Conservation (phyloP, 2,329 filamentous ascomycete species). For the Acrodontium crateriforme region DNA sequence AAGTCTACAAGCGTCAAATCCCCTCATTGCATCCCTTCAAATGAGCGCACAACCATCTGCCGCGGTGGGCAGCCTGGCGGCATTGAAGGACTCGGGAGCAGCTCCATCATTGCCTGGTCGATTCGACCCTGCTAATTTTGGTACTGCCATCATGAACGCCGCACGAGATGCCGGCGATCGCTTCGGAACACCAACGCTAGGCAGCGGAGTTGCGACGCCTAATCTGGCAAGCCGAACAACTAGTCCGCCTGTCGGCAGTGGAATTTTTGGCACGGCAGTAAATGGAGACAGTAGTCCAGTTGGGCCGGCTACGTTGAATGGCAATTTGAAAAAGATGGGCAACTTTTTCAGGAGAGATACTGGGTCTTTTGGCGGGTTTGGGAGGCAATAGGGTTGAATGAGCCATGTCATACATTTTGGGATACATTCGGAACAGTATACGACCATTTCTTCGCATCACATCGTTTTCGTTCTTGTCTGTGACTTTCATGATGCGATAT, state of each 20-base stretch:
- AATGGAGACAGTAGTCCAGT: conserved; percentile 25
- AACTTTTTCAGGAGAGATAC: conserved; percentile 92
- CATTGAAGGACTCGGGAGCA: conserved; percentile 16
- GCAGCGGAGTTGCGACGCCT: conserved; percentile 7
- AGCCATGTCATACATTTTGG: too few relatives aligned
- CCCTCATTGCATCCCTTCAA: conserved; percentile 53
- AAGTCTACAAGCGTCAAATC: conserved; percentile 51
- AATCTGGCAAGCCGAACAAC: conserved; percentile 21
- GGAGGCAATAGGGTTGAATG: conserved; percentile 8
- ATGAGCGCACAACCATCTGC: conserved; percentile 32
- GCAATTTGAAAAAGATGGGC: conserved; percentile 88
- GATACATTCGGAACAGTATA: too few relatives aligned
- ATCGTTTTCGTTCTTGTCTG: too few relatives aligned
- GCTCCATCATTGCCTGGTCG: conserved; percentile 28
- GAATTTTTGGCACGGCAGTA: conserved; percentile 17
- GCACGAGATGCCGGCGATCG: conserved; percentile 72
- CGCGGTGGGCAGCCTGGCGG: conserved; percentile 28
- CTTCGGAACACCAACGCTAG: conserved; percentile 49
- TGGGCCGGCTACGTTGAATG: conserved; percentile 71
- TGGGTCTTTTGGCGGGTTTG: conserved; percentile 40
- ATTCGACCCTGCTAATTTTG: conserved; percentile 72
- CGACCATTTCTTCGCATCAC: too few relatives aligned
- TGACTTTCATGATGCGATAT: too few relatives aligned
- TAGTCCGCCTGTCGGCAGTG: conserved; percentile 13
- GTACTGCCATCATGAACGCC: conserved; percentile 76